A percentile compares a stretch with the other conserved stretches of the same genome.
phyloP scores from a whole-genome alignment of 2,329 filamentous ascomycete species.

The Talaromyces sp. region DNA sequence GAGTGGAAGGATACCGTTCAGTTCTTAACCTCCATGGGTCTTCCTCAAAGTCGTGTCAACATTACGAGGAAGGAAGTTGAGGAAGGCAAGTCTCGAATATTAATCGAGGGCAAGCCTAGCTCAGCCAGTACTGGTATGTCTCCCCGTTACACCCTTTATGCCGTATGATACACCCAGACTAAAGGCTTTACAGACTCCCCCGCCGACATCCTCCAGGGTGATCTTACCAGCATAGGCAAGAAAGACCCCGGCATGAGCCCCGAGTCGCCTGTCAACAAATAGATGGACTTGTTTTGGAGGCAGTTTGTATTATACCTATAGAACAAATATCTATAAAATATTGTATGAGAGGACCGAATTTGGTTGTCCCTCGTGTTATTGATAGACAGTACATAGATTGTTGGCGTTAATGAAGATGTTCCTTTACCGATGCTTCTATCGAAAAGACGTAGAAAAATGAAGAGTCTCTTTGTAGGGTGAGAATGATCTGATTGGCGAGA shows the following conservation, averaged over 20 bases:
- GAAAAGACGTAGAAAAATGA: background rate
- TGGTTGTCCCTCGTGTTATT: background rate
- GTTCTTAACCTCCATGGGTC: slow-evolving; percentile 60
- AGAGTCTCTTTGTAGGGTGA: too few species aligned
- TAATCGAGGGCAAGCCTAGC: slow-evolving; percentile 40
- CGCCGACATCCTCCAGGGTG: slow-evolving; percentile 50
- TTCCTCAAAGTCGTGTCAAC: slow-evolving; percentile 54
- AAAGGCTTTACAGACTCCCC: slow-evolving; percentile 46
- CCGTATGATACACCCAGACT: slow-evolving; percentile 14
- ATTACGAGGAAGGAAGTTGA: slow-evolving; percentile 59
- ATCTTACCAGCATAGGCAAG: slow-evolving; percentile 37
- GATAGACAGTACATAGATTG: slow-evolving; percentile 5
- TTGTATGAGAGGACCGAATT: background rate
- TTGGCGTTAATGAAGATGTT: background rate
- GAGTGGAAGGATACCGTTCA: slow-evolving; percentile 72
- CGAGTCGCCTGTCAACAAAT: slow-evolving; percentile 50
- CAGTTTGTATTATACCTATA: slow-evolving; percentile 7
- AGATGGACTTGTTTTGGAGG: slow-evolving; percentile 20
- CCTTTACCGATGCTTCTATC: background rate
- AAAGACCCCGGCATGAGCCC: slow-evolving; percentile 44
- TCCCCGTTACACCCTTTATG: background rate
- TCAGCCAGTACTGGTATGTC: slow-evolving; percentile 22
- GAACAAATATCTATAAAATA: slow-evolving; percentile 1
- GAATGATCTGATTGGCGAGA: background rate
- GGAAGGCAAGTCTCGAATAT: slow-evolving; percentile 49